These are phyloP conservation scores for Penicillium silybi DNA, from an alignment of 495 filamentous ascomycete species.

Conservation along the genomic window DNA sequence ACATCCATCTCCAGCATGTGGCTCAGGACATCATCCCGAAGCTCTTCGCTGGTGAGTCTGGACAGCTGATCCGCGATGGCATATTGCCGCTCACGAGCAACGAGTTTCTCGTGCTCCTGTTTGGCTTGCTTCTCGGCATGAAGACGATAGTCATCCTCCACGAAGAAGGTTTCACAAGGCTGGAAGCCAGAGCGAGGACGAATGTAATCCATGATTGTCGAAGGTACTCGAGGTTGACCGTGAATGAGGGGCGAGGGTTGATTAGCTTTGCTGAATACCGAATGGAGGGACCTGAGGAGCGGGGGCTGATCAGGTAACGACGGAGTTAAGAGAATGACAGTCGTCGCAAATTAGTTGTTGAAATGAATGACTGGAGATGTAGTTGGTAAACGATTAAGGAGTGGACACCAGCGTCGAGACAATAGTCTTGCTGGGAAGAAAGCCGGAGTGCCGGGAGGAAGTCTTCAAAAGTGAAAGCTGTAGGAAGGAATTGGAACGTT, in stretches of 20 bases:
- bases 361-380: slow-evolving; percentile 54
- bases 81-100: slow-evolving; percentile 73
- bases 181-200: slow-evolving; percentile 49
- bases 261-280: slow-evolving; percentile 23
- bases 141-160: slow-evolving; percentile 65
- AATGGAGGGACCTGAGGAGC: slow-evolving; percentile 35
- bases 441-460: slow-evolving; percentile 27
- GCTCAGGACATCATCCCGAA: slow-evolving; percentile 84
- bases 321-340: slow-evolving; percentile 54
- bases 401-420: slow-evolving; percentile 39
- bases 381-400: slow-evolving; percentile 48
- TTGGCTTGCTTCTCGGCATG: slow-evolving; percentile 31
- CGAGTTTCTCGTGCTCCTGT: slow-evolving; percentile 66
- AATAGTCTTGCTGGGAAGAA: slow-evolving; percentile 25
- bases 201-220: slow-evolving; percentile 67
- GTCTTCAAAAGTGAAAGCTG: slow-evolving; percentile 39
- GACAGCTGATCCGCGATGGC: slow-evolving; percentile 86
- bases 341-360: slow-evolving; percentile 41
- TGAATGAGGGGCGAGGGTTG: not conserved
- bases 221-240: not conserved
- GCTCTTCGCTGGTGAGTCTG: slow-evolving; percentile 73
- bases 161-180: slow-evolving; percentile 77
- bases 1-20: slow-evolving; percentile 99
- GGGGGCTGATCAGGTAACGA: slow-evolving; percentile 38
- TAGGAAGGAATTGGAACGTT: slow-evolving; percentile 44